Base-by-base conservation (phyloP, 805 yeast species). In the Lipomyces sp. region DNA sequence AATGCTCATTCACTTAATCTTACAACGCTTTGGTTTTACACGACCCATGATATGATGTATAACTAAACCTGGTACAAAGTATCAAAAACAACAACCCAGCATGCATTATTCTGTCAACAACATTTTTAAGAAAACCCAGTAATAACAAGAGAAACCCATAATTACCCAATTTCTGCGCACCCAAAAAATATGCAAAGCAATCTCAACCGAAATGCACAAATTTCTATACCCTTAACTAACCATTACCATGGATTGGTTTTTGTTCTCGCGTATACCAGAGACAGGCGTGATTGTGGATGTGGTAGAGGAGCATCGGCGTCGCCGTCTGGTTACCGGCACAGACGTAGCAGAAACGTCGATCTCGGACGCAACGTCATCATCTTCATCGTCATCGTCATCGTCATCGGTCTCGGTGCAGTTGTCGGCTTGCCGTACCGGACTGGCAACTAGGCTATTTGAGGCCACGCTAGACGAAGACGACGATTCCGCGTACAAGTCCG, bases 401-500 rank as follows among this genome's bases (percentile, higher is more conserved):
- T 29, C 24, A 24, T 24, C 24, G 24, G 24, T 24, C 24, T 24
- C 24, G 24, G 24, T 24, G 24, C 24, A 1, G 24, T 24, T 24
- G 24, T 11, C 34, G 10, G 34, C 4, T 8, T 51, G 34, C 54
- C 34, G 32, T 8, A 51, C 34, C 1, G 54, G 54, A 51, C 34
- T 51, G 15, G 34, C 54, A 29, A 51, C 15, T 13, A 51, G 30
- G 34, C 55, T 58, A 32, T 53, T 39, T 15, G 24, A 24, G 1
- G 48, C 33, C 6, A 59, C 57, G 45, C 59, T 57, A 13, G 65
- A 63, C 11, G 62, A 58, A 7, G 65, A 63, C 24, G 62, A 57
- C 3, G 67, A 64, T 3, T 53, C 48, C 4, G 60, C 51, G n/a
- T 51, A 59, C 24, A 13, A 24, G 7, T 24, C 48, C 11, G 50